These are phyloP conservation scores for Fusarium sp. DNA, from an alignment of 2,329 filamentous ascomycete genomes.

Conservation along the genomic window DNA sequence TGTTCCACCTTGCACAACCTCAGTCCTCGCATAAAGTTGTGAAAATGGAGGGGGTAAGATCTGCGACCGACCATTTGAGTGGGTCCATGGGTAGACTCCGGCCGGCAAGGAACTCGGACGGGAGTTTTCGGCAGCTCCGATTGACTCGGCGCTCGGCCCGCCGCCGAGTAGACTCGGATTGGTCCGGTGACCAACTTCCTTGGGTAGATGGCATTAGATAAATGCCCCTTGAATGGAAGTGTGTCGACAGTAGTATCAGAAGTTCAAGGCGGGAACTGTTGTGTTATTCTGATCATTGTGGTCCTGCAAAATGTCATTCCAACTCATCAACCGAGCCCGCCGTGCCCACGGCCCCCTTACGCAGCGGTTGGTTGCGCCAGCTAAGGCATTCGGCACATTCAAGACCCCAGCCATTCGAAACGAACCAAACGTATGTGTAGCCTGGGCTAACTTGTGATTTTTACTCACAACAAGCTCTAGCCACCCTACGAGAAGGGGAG, in stretches of 20 bases:
- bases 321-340: neutral
- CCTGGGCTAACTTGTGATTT: no score
- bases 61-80: no score
- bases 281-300: neutral
- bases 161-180: neutral
- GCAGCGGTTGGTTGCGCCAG: neutral
- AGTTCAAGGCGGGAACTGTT: neutral
- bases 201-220: neutral
- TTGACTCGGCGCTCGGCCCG: neutral
- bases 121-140: neutral
- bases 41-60: neutral
- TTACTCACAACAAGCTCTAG: neutral
- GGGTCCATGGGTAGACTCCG: neutral
- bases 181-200: neutral
- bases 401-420: neutral
- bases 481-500: neutral
- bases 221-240: neutral
- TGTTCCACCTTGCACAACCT: neutral
- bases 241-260: neutral
- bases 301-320: neutral
- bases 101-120: neutral
- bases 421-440: neutral
- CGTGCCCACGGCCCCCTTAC: neutral
- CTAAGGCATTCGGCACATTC: neutral
- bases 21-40: neutral